Conservation (phyloP, 495 filamentous ascomycete genomes). For the Glarea lozoyensis region DNA sequence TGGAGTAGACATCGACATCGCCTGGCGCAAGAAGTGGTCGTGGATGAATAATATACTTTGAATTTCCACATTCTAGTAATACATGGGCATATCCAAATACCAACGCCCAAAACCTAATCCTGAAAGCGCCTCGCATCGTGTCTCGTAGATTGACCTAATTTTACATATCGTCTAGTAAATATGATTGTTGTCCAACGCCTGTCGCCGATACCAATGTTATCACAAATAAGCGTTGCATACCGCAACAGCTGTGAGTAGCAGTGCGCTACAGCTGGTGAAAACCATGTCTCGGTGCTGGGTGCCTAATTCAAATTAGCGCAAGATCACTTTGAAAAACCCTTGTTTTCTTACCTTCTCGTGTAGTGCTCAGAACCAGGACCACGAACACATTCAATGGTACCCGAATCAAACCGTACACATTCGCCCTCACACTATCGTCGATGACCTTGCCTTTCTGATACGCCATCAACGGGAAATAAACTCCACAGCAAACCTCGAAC, state of each 20-base stretch:
- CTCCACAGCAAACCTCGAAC: constrained; percentile 43
- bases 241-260: constrained; percentile 19
- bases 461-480: constrained; percentile 45
- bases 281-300: constrained; percentile 15
- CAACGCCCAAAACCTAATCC: too few species aligned
- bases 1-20: too few species aligned
- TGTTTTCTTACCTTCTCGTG: constrained; percentile 27
- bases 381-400: constrained; percentile 48
- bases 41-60: too few species aligned
- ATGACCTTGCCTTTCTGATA: constrained; percentile 39
- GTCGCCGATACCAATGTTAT: too few species aligned
- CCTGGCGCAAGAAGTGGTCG: too few species aligned
- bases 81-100: too few species aligned
- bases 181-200: too few species aligned
- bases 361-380: constrained; percentile 35
- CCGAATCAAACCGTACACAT: constrained; percentile 43
- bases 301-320: not conserved
- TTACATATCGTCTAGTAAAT: too few species aligned
- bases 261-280: constrained; percentile 18
- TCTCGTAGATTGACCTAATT: too few species aligned
- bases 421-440: constrained; percentile 38
- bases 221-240: not conserved
- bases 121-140: too few species aligned
- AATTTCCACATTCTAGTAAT: too few species aligned
- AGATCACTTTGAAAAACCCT: too few species aligned